Evolutionary conservation across 805 yeast genomes (phyloP), one percentile per base, ranked within the genome.

Genomic region (Candida nemodendra): DNA sequence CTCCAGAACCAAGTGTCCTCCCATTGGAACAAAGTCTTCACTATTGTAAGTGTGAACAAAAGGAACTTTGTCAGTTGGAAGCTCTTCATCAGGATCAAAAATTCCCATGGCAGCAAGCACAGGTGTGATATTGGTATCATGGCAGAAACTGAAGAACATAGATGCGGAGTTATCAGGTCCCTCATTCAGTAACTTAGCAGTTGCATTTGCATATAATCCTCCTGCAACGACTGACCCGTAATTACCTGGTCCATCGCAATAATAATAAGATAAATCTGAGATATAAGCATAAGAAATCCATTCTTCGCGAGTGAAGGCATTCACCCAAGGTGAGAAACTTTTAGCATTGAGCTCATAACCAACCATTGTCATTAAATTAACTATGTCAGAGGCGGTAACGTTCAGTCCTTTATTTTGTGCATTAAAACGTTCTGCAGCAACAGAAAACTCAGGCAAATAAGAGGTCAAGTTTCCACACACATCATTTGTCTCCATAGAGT

Each of bases 271-370:
- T 27, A 83, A 59, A 45, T 83, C 88, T 19, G 61, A 64, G 19
- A 67, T 63, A 60, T 84, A 85, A 29, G 77, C 76, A 51, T 68
- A 75, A 21, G 69, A 70, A 41, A 81, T 62, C 66, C 76, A 78
- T 44, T 82, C 91, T 23, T 79, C 78, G 47, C 69, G 72, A 28
- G 84, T 79, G 62, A 84, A 81, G 30, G 80, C 65, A 28, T 69
- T 71, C 59, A 90, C 82, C 48, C 81, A 74, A 24, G 71, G 69
- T 4, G 90, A 81, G 32, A 58, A 57, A 9, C 90, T 90, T 41
- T 68, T 71, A 9, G 78, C 85, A 37, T 82, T 83, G 22, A 81
- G 61, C 58, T 84, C 93, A 53, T 69, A 85, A 5, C 83, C 88
- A 62, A 90, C 82, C 61, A 78, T 69, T 12, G 69, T 65, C 54